These are phyloP conservation scores for Posidonia australis DNA, from an alignment of 106 monocot genomes.

Conservation along the genomic window DNA sequence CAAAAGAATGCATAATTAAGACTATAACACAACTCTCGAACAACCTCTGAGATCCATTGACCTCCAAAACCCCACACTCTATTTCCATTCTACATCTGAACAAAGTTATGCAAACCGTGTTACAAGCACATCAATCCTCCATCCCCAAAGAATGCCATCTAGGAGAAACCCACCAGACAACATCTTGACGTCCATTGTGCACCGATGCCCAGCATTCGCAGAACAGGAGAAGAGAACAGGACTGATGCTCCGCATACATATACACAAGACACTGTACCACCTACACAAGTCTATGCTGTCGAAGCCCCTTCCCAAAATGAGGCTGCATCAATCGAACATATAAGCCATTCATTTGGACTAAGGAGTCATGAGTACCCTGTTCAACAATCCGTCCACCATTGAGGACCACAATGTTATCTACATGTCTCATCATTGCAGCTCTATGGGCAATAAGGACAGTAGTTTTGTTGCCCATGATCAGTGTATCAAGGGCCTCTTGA, in stretches of 20 bases:
- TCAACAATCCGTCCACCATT: constrained; percentile 95
- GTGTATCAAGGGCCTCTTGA: constrained; percentile 89
- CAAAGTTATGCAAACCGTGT: constrained; percentile 19
- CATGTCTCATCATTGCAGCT: constrained; percentile 97
- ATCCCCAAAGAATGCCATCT: neutral
- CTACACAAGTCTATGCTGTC: constrained; percentile 68
- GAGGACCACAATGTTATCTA: constrained; percentile 90
- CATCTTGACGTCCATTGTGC: neutral
- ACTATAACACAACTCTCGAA: constrained; percentile 1
- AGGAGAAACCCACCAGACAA: neutral
- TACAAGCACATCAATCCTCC: constrained; percentile 17
- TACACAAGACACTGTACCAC: constrained; percentile 21
- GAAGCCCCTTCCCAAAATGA: constrained; percentile 84
- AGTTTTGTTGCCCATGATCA: constrained; percentile 96
- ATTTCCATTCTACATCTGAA: constrained; percentile 14
- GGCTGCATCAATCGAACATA: constrained; percentile 98
- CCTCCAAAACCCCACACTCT: neutral
- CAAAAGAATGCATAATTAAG: constrained; percentile 33
- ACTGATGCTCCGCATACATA: constrained; percentile 13
- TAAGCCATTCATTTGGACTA: constrained; percentile 78
- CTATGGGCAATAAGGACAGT: constrained; percentile 92
- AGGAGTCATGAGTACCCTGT: constrained; percentile 80
- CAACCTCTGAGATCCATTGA: neutral
- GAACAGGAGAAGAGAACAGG: constrained; percentile 21
- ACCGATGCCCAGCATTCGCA: neutral